phyloP scores from a whole-genome alignment of 1,284 basidiomycete species.

The Termitomyces sp. region DNA sequence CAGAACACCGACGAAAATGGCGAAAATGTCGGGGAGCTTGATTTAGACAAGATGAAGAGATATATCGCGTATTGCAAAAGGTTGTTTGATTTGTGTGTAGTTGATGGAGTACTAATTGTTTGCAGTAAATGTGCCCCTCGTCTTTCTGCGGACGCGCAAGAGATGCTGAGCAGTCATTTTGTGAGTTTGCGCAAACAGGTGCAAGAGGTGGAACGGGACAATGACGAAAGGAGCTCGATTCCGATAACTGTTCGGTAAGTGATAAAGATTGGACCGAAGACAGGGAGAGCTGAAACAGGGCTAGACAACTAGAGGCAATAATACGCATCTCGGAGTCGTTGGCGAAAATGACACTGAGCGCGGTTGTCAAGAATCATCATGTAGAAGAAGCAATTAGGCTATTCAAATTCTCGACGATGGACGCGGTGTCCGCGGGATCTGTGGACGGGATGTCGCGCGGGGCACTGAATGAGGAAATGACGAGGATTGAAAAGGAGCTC shows the following conservation, averaged over 20 bases:
- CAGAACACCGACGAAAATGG: slow-evolving; percentile 55
- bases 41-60: slow-evolving; percentile 97
- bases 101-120: neutral
- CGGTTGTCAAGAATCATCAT: slow-evolving; percentile 87
- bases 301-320: slow-evolving; percentile 96
- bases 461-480: slow-evolving; percentile 93
- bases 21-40: slow-evolving; percentile 85
- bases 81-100: slow-evolving; percentile 33
- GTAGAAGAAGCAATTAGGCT: slow-evolving; percentile 98
- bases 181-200: slow-evolving; percentile 93
- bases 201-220: slow-evolving; percentile 94
- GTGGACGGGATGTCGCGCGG: slow-evolving; percentile 91
- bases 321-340: slow-evolving; percentile 97
- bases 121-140: slow-evolving; percentile 92
- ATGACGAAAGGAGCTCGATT: slow-evolving; percentile 96
- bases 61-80: slow-evolving; percentile 96
- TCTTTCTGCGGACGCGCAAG: slow-evolving; percentile 87
- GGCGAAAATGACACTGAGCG: slow-evolving; percentile 89
- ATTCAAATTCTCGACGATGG: slow-evolving; percentile 99
- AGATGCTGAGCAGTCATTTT: slow-evolving; percentile 97
- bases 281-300: neutral
- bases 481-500: slow-evolving; percentile 89
- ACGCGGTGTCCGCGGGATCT: slow-evolving; percentile 91
- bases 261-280: neutral
- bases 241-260: slow-evolving; percentile 94